Conservation (phyloP, 2,329 filamentous ascomycete genomes). For the Ophiostoma australiae region DNA sequence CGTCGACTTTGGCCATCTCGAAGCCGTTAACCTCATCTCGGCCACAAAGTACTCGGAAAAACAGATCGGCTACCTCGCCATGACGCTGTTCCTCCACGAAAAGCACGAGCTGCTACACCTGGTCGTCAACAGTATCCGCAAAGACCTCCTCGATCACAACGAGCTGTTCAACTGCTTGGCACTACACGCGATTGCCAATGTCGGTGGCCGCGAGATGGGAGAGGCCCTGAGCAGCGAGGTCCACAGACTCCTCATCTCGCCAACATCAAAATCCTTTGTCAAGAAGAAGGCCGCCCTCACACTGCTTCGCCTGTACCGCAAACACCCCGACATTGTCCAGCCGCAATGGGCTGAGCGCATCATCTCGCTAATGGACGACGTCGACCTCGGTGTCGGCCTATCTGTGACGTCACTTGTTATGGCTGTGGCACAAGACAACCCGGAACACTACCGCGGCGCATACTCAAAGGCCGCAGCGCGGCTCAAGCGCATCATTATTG, state of each 20-base stretch:
- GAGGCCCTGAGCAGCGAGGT: conserved; percentile 90
- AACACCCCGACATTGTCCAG: conserved; percentile 88
- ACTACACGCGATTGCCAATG: conserved; percentile 94
- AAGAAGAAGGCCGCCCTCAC: conserved; percentile 99
- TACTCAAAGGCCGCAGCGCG: conserved; percentile 90
- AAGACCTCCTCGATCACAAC: conserved; percentile 90
- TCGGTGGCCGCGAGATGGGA: conserved; percentile 94
- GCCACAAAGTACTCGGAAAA: conserved; percentile 98
- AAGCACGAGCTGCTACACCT: conserved; percentile 92
- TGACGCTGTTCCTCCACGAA: conserved; percentile 95
- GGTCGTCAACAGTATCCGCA: conserved; percentile 97
- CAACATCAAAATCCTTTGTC: conserved; percentile 89
- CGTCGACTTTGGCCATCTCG: conserved; percentile 96
- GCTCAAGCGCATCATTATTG: conserved; percentile 83
- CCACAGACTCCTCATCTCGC: conserved; percentile 87
- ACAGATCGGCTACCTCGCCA: conserved; percentile 96
- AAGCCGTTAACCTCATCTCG: conserved; percentile 96
- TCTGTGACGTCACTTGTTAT: conserved; percentile 95
- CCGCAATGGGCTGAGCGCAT: conserved; percentile 97
- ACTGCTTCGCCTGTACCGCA: conserved; percentile 86
- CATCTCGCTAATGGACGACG: conserved; percentile 97
- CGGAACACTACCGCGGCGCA: conserved; percentile 89
- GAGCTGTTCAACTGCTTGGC: conserved; percentile 97
- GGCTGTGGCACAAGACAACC: conserved; percentile 86
- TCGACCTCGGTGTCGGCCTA: conserved; percentile 86